Percentiles rank a stretch among this genome's conserved stretches.
phyloP scores from a whole-genome alignment of 2,329 filamentous ascomycete genomes.

The Ascochyta clinopodiicola region DNA sequence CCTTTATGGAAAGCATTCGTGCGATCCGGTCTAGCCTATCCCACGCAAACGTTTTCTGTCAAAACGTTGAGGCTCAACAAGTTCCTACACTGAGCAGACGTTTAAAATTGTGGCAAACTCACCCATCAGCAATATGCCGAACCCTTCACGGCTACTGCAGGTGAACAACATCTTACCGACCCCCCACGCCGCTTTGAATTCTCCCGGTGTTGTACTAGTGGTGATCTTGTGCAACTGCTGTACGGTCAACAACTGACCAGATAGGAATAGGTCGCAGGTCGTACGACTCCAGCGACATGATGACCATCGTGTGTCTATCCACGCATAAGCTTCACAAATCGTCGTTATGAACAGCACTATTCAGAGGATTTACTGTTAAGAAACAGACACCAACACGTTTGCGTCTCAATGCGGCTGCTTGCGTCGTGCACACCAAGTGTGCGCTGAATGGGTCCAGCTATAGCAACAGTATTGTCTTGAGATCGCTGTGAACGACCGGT shows the following conservation, averaged over 20 bases:
- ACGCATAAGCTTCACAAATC: background rate
- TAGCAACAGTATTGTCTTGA: too few relatives aligned
- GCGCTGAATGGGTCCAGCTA: too few relatives aligned
- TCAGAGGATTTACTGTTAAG: background rate
- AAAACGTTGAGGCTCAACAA: conserved; percentile 5
- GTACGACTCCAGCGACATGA: conserved; percentile 5
- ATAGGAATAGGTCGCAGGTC: background rate
- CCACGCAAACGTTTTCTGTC: conserved; percentile 5
- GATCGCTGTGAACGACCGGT: too few relatives aligned
- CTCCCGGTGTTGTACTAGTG: background rate
- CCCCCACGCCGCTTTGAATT: conserved; percentile 1
- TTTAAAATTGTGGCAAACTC: conserved; percentile 3
- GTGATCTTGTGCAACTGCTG: background rate
- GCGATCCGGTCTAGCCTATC: conserved; percentile 1
- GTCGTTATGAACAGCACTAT: background rate
- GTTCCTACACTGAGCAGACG: background rate
- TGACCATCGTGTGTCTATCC: background rate
- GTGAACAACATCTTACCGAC: background rate
- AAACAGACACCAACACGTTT: background rate
- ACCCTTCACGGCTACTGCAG: background rate
- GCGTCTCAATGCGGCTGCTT: background rate
- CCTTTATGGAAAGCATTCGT: background rate
- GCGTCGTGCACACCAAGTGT: background rate
- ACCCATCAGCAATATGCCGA: conserved; percentile 1
- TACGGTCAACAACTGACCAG: background rate